These are phyloP conservation scores for Psophocarpus tetragonolobus DNA, from an alignment of 306 rosid genomes.

Conservation along the genomic window DNA sequence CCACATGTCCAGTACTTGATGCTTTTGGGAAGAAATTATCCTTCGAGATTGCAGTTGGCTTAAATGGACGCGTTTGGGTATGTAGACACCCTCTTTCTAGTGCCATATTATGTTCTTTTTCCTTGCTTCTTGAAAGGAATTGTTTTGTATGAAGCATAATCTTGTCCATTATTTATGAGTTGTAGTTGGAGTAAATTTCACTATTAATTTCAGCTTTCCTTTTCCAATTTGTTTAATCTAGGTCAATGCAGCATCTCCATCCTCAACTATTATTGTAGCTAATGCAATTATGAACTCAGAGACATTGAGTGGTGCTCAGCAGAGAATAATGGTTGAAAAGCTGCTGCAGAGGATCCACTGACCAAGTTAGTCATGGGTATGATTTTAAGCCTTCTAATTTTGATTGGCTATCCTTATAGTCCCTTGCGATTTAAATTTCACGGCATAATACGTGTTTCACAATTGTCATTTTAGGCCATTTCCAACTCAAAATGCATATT, in stretches of 20 bases:
- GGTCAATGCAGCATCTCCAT: slow-evolving; percentile 79
- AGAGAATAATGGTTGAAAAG: slow-evolving; percentile 88
- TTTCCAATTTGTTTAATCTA: slow-evolving; percentile 25
- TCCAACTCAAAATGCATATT: slow-evolving; percentile 28
- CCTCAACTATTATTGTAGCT: slow-evolving; percentile 56
- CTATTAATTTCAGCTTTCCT: slow-evolving; percentile 7
- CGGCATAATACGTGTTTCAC: slow-evolving; percentile 13
- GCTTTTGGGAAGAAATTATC: slow-evolving; percentile 89
- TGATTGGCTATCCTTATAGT: background rate
- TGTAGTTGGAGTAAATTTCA: background rate
- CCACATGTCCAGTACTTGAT: slow-evolving; percentile 79
- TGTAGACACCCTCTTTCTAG: slow-evolving; percentile 1
- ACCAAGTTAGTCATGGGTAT: slow-evolving; percentile 37
- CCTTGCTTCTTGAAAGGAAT: background rate
- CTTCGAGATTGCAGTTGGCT: slow-evolving; percentile 82
- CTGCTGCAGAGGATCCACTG: slow-evolving; percentile 63
- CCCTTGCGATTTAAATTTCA: slow-evolving; percentile 9
- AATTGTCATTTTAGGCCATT: slow-evolving; percentile 19
- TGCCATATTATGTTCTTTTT: background rate
- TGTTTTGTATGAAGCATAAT: slow-evolving; percentile 24
- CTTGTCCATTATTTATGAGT: slow-evolving; percentile 4
- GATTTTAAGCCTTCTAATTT: background rate
- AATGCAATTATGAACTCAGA: slow-evolving; percentile 81
- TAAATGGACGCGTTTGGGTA: slow-evolving; percentile 97
- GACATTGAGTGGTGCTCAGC: slow-evolving; percentile 73